Conservation (phyloP, 176 grass and related monocot species). For the Phoenix roebelenii region DNA sequence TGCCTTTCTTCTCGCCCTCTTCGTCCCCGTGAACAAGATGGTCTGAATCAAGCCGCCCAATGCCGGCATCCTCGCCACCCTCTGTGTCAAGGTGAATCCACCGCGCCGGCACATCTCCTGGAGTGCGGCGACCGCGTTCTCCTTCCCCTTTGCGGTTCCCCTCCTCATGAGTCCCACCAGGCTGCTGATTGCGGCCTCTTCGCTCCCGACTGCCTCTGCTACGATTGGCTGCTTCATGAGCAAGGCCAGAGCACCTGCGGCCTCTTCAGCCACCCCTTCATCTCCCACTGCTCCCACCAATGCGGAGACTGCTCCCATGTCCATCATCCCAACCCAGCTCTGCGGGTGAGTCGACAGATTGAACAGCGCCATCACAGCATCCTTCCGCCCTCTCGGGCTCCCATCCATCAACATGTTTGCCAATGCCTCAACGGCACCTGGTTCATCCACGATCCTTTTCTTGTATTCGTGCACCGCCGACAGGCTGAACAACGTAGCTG, state of each 20-base stretch:
- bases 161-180: conserved; percentile 71
- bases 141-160: conserved; percentile 88
- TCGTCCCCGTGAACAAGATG: conserved; percentile 58
- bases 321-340: conserved; percentile 64
- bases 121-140: conserved; percentile 86
- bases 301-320: conserved; percentile 47
- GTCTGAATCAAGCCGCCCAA: conserved; percentile 55
- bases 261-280: conserved; percentile 78
- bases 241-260: conserved; percentile 79
- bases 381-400: conserved; percentile 76
- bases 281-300: conserved; percentile 61
- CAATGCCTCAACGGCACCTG: conserved; percentile 56
- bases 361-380: conserved; percentile 96
- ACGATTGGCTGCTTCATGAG: conserved; percentile 69
- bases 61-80: conserved; percentile 45
- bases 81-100: conserved; percentile 41
- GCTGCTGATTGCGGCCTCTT: conserved; percentile 45
- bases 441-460: conserved; percentile 66
- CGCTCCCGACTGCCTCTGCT: conserved; percentile 48
- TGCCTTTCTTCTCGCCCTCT: conserved; percentile 89
- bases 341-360: conserved; percentile 91
- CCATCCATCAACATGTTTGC: conserved; percentile 67
- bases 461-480: conserved; percentile 95
- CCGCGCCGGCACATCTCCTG: conserved; percentile 80
- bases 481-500: conserved; percentile 85